phyloP scores from a whole-genome alignment of 768 basidiomycete species.

The Hysterangium stoloniferum region DNA sequence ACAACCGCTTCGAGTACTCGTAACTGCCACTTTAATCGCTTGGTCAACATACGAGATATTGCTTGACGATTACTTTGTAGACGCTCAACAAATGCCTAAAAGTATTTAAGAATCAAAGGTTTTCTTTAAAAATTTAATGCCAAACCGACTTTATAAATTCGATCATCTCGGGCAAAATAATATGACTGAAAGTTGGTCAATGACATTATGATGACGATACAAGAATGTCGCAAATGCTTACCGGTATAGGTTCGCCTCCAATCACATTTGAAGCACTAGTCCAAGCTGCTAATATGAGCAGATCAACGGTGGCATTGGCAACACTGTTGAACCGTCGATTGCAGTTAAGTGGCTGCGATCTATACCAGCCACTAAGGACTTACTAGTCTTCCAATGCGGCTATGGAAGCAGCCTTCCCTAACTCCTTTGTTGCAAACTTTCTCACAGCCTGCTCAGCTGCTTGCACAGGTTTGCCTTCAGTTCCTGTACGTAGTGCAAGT shows the following conservation, averaged over 20 bases:
- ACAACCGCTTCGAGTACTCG: conserved; percentile 52
- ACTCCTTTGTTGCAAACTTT: conserved; percentile 79
- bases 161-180: conserved; percentile 89
- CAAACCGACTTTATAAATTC: conserved; percentile 54
- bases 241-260: conserved; percentile 63
- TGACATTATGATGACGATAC: conserved; percentile 7
- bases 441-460: conserved; percentile 71
- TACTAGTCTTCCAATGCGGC: conserved; percentile 88
- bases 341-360: too few species aligned
- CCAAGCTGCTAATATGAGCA: conserved; percentile 81
- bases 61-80: conserved; percentile 25
- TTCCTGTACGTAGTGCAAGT: conserved; percentile 60
- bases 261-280: conserved; percentile 50
- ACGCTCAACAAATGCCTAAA: conserved; percentile 35
- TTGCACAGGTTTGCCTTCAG: conserved; percentile 64
- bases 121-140: background rate
- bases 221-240: conserved; percentile 27
- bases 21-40: conserved; percentile 65
- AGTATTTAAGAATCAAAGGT: conserved; percentile 17
- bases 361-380: conserved; percentile 26
- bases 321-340: conserved; percentile 40
- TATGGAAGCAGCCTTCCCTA: conserved; percentile 71
- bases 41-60: conserved; percentile 42
- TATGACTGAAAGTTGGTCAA: conserved; percentile 60
- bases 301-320: conserved; percentile 83